Percentiles rank a stretch among this genome's conserved stretches.
Conservation (phyloP, 495 filamentous ascomycete species). For the Talaromyces stipitatus region DNA sequence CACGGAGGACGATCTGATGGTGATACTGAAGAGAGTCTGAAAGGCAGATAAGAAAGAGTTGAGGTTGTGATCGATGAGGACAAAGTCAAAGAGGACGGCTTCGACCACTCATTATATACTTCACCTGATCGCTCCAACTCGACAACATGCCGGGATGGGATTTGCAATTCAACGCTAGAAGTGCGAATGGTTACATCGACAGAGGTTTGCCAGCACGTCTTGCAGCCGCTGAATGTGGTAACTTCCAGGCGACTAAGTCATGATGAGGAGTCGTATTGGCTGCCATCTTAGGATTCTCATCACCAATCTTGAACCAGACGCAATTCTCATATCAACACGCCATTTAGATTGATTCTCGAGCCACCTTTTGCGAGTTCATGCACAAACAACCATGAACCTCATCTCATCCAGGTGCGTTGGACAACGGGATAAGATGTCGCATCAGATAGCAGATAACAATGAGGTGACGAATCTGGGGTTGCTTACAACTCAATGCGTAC, state of each 20-base stretch:
- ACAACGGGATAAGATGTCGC: not conserved
- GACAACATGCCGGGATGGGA: not conserved
- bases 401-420: not conserved
- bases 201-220: not conserved
- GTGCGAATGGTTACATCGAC: constrained; percentile 2
- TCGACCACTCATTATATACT: not conserved
- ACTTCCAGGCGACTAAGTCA: not conserved
- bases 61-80: not conserved
- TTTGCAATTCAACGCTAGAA: not conserved
- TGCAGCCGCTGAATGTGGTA: not conserved
- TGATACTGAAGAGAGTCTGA: not conserved
- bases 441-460: not conserved
- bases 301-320: not conserved
- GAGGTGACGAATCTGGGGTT: not conserved
- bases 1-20: not conserved
- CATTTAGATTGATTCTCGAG: not conserved
- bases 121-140: not conserved
- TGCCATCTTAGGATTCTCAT: not conserved
- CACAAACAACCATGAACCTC: not conserved
- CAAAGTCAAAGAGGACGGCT: not conserved
- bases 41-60: not conserved
- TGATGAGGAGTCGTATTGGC: not conserved
- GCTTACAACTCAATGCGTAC: not conserved
- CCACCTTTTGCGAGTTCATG: not conserved
- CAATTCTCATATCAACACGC: too few species aligned